Percentiles rank a stretch among this genome's conserved stretches.
Conservation (phyloP, 768 basidiomycete species). For the Exidia glandulosa region DNA sequence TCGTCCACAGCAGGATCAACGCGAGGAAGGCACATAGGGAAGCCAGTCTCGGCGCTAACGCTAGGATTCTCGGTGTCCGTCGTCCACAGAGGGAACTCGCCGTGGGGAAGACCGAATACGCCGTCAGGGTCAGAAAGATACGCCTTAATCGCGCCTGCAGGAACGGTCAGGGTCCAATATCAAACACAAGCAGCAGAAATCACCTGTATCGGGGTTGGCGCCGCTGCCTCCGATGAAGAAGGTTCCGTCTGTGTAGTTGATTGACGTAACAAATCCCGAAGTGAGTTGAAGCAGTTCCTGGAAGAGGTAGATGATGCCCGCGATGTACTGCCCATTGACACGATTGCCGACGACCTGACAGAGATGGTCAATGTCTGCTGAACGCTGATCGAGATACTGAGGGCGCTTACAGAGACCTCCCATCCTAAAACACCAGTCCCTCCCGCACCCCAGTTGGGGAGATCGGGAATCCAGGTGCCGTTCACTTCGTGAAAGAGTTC, state of each 20-base stretch:
- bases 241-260: not conserved
- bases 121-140: not conserved
- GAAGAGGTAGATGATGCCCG: not conserved
- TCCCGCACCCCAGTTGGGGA: not conserved
- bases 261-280: not conserved
- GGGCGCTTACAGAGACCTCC: not conserved
- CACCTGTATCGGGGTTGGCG: not conserved
- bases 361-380: not conserved
- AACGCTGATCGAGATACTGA: not conserved
- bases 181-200: not conserved
- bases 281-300: not conserved
- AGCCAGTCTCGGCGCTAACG: not conserved
- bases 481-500: not conserved
- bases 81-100: not conserved
- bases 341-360: not conserved
- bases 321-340: not conserved
- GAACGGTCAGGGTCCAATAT: not conserved
- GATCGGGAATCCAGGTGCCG: not conserved
- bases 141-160: not conserved
- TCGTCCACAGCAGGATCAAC: not conserved
- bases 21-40: not conserved
- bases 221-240: not conserved
- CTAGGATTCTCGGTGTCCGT: not conserved
- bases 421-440: not conserved
- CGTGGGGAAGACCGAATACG: not conserved